Conservation (phyloP, 164 flowering plant species). For the Dillenia suffruticosa region DNA sequence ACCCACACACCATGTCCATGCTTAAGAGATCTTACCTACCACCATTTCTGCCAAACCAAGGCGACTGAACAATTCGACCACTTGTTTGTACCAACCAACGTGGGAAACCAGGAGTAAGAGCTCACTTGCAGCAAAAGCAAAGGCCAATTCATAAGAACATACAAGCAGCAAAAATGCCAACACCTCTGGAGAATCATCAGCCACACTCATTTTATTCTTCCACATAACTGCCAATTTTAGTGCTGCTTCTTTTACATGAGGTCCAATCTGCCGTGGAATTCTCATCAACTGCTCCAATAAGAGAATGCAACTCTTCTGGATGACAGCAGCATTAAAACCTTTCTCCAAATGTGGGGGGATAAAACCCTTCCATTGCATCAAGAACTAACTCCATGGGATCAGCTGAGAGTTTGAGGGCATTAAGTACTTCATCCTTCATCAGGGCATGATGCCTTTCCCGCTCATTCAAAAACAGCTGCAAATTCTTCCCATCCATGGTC, state of each 20-base stretch:
- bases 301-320: conserved; percentile 22
- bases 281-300: conserved; percentile 28
- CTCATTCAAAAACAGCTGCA: conserved; percentile 24
- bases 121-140: conserved; percentile 13
- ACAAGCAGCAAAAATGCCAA: conserved; percentile 26
- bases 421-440: conserved; percentile 3
- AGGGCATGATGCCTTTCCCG: conserved; percentile 5
- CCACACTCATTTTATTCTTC: conserved; percentile 8
- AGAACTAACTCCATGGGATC: conserved; percentile 37
- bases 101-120: conserved; percentile 2
- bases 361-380: conserved; percentile 29
- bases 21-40: conserved; percentile 7
- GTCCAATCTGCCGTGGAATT: conserved; percentile 14
- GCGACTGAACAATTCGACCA: conserved; percentile 7
- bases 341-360: conserved; percentile 11
- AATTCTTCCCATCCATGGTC: conserved; percentile 23
- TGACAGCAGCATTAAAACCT: conserved; percentile 3
- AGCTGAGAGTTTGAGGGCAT: conserved; percentile 16
- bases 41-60: conserved; percentile 17
- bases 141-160: conserved; percentile 19
- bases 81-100: conserved; percentile 6
- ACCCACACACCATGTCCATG: too few species aligned
- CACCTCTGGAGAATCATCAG: conserved; percentile 12
- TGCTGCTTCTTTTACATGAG: conserved; percentile 21
- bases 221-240: conserved; percentile 23